Evolutionary conservation across 352 stramenopile genomes (phyloP).

Genomic region (Phytophthora boehmeriae): DNA sequence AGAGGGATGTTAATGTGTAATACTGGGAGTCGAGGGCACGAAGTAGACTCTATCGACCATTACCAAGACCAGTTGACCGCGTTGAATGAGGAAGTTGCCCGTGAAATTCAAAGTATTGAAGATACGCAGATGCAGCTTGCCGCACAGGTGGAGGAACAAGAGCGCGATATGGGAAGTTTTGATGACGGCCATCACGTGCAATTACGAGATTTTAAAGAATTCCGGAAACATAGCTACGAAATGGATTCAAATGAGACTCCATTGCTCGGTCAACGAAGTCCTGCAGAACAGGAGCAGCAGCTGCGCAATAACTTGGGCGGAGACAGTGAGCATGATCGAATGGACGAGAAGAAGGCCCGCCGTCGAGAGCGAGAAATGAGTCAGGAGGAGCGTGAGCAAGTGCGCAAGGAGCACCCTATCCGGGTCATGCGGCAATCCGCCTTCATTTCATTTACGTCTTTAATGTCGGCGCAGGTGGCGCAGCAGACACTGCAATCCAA

Average conservation of each 20-base stretch:
- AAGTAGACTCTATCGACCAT: constrained; percentile 68
- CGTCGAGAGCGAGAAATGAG: constrained; percentile 46
- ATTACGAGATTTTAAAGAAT: constrained; percentile 15
- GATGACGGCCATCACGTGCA: constrained; percentile 25
- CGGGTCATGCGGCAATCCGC: constrained; percentile 68
- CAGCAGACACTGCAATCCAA: constrained; percentile 74
- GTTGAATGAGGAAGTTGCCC: constrained; percentile 63
- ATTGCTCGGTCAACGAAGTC: constrained; percentile 17
- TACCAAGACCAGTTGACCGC: constrained; percentile 59
- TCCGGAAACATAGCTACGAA: constrained; percentile 11
- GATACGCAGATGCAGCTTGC: constrained; percentile 57
- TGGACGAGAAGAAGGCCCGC: constrained; percentile 40
- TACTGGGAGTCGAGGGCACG: constrained; percentile 33
- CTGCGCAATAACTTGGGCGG: constrained; percentile 25
- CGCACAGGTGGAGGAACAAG: constrained; percentile 39
- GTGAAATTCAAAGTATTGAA: constrained; percentile 71
- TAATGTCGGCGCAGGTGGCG: constrained; percentile 71
- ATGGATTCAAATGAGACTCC: constrained; percentile 24
- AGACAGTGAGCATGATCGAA: constrained; percentile 25
- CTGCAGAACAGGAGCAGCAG: constrained; percentile 2
- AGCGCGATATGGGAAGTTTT: constrained; percentile 26
- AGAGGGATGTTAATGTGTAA: constrained; percentile 45
- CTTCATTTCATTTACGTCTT: constrained; percentile 81
- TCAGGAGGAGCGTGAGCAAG: constrained; percentile 52
- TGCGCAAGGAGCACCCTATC: constrained; percentile 56